phyloP scores from a whole-genome alignment of 1,139 yeast species.

The Magnusiomyces paraingens region DNA sequence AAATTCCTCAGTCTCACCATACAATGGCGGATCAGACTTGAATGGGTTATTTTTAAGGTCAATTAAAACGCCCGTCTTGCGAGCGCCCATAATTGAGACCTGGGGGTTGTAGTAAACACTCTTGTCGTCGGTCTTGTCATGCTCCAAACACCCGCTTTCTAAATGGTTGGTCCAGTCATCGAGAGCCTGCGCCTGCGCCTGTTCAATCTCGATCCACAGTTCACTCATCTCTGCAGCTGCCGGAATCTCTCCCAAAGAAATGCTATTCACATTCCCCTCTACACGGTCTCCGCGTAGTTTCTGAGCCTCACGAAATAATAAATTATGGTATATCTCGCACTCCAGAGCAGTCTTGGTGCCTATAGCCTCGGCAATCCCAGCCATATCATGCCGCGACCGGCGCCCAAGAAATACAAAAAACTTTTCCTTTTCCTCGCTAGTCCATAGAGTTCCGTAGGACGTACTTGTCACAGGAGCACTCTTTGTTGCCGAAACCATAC shows the following conservation, averaged over 20 bases:
- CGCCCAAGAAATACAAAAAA: slow-evolving; percentile 42
- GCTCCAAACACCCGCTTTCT: neutral
- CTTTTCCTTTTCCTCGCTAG: slow-evolving; percentile 37
- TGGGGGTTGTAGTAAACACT: neutral
- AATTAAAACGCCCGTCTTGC: neutral
- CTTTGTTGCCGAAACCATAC: neutral
- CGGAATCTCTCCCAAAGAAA: slow-evolving; percentile 44
- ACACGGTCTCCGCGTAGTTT: slow-evolving; percentile 3
- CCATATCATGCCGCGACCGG: slow-evolving; percentile 45
- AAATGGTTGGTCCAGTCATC: slow-evolving; percentile 2
- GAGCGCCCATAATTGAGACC: neutral
- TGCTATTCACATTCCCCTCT: slow-evolving; percentile 7
- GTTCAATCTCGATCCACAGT: slow-evolving; percentile 44
- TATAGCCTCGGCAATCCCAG: slow-evolving; percentile 36
- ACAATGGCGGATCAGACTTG: neutral
- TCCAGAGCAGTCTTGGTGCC: slow-evolving; percentile 43
- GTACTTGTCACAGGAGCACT: neutral
- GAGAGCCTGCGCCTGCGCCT: slow-evolving; percentile 34
- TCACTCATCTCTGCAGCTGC: slow-evolving; percentile 49
- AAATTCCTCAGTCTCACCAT: slow-evolving; percentile 2
- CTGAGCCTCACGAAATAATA: slow-evolving; percentile 31
- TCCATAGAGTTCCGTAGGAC: slow-evolving; percentile 36
- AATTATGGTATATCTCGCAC: slow-evolving; percentile 42
- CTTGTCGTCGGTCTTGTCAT: neutral
- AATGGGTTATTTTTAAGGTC: neutral